These are phyloP conservation scores for Hortiboletus flavorubellus DNA, from an alignment of 768 basidiomycete species.

Conservation along the genomic window DNA sequence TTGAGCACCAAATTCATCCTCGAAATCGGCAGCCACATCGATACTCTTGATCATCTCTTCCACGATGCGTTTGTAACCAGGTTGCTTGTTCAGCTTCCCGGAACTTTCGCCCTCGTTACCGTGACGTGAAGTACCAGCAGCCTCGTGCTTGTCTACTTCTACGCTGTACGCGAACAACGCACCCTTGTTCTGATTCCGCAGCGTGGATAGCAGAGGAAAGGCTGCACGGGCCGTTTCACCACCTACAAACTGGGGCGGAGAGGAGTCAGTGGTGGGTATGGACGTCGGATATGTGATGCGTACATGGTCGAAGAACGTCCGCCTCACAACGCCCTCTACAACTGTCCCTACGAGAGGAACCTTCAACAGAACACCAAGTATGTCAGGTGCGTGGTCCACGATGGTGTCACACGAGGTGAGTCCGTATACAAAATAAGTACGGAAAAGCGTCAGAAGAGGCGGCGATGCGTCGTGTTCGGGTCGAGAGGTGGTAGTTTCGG, in stretches of 20 bases:
- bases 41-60: slow-evolving; percentile 75
- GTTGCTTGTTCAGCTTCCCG: slow-evolving; percentile 17
- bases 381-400: slow-evolving; percentile 68
- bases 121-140: slow-evolving; percentile 28
- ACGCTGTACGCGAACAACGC: slow-evolving; percentile 81
- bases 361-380: slow-evolving; percentile 51
- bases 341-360: slow-evolving; percentile 56
- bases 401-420: slow-evolving; percentile 73
- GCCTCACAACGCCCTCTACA: slow-evolving; percentile 65
- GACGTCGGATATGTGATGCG: slow-evolving; percentile 5
- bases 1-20: slow-evolving; percentile 41
- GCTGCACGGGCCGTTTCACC: slow-evolving; percentile 75
- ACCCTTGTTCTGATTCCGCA: slow-evolving; percentile 71
- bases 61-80: slow-evolving; percentile 59
- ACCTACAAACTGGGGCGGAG: slow-evolving; percentile 70
- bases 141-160: slow-evolving; percentile 68
- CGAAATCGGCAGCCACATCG: slow-evolving; percentile 78
- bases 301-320: slow-evolving; percentile 86
- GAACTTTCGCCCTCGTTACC: neutral
- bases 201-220: slow-evolving; percentile 55
- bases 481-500: neutral
- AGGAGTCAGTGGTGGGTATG: neutral
- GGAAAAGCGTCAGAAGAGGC: slow-evolving; percentile 43
- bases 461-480: slow-evolving; percentile 12
- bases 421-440: slow-evolving; percentile 80